Evolutionary conservation across 2,329 filamentous ascomycete genomes (phyloP).

Genomic region (Whalleya microplaca): DNA sequence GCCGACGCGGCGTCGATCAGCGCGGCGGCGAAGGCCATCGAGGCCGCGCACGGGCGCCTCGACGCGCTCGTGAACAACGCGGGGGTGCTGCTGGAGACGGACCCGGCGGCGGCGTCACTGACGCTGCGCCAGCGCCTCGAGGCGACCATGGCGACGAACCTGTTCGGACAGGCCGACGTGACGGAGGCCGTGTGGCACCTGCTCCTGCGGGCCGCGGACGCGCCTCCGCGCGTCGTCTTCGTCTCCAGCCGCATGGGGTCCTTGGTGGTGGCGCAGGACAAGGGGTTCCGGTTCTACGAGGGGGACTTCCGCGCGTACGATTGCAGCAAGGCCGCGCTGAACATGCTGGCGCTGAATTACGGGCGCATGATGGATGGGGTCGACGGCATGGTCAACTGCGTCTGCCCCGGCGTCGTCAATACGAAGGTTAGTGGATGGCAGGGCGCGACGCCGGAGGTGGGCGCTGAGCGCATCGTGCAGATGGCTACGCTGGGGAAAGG

Average conservation of each 20-base stretch:
- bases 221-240: conserved; percentile 43
- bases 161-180: too few relatives aligned
- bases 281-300: conserved; percentile 30
- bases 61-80: conserved; percentile 44
- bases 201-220: conserved; percentile 1
- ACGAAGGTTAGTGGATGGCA: conserved; percentile 34
- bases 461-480: conserved; percentile 35
- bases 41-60: conserved; percentile 31
- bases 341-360: conserved; percentile 49
- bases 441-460: conserved; percentile 30
- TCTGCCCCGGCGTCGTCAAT: conserved; percentile 40
- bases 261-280: conserved; percentile 34
- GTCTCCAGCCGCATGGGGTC: conserved; percentile 43
- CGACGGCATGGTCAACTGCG: conserved; percentile 40
- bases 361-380: conserved; percentile 34
- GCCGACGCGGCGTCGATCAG: neutral
- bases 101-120: too few relatives aligned
- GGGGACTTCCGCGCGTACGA: conserved; percentile 42
- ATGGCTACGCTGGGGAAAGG: conserved; percentile 36
- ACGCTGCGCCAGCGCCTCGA: too few relatives aligned
- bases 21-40: conserved; percentile 28
- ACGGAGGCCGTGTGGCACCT: too few relatives aligned
- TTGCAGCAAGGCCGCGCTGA: conserved; percentile 47
- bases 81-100: too few relatives aligned
- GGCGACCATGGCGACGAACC: too few relatives aligned